Evolutionary conservation across 495 filamentous ascomycete genomes (phyloP).

Genomic region (Annulohypoxylon maeteangense): DNA sequence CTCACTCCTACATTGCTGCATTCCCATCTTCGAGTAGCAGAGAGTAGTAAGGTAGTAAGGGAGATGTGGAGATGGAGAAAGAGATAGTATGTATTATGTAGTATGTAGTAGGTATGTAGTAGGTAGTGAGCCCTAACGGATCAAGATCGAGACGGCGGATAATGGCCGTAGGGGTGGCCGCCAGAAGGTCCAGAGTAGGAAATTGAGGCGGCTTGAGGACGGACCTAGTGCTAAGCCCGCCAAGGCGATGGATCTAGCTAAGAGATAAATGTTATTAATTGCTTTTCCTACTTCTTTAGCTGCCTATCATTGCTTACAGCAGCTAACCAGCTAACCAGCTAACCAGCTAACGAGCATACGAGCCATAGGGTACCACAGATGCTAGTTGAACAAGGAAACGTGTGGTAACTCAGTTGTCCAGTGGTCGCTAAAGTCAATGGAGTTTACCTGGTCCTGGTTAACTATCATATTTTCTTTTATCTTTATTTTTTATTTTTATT

Average conservation of each 20-base stretch:
- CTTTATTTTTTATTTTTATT: slow-evolving; percentile 1
- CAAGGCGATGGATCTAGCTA: slow-evolving; percentile 38
- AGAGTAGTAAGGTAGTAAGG: slow-evolving; percentile 16
- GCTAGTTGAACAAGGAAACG: slow-evolving; percentile 22
- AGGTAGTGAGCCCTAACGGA: slow-evolving; percentile 22
- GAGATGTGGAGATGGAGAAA: slow-evolving; percentile 21
- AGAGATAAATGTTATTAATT: slow-evolving; percentile 38
- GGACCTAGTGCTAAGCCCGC: slow-evolving; percentile 36
- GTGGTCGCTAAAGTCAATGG: slow-evolving; percentile 23
- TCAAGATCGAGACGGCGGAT: slow-evolving; percentile 14
- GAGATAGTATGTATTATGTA: too few species aligned
- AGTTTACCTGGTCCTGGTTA: background rate
- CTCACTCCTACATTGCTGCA: slow-evolving; percentile 32
- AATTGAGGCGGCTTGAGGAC: slow-evolving; percentile 25
- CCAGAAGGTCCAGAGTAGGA: background rate
- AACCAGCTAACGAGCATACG: background rate
- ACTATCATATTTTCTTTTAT: background rate
- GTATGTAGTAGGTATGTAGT: too few species aligned
- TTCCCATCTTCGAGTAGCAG: slow-evolving; percentile 35
- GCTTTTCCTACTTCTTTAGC: slow-evolving; percentile 15
- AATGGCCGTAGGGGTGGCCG: slow-evolving; percentile 15
- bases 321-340: slow-evolving; percentile 5
- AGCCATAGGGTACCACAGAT: slow-evolving; percentile 15
- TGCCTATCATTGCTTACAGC: slow-evolving; percentile 30
- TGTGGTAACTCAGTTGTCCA: too few species aligned